Evolutionary conservation across 2,329 filamentous ascomycete genomes (phyloP), one percentile per base, ranked within the genome.

Genomic region (Tricladium varicosporioides): DNA sequence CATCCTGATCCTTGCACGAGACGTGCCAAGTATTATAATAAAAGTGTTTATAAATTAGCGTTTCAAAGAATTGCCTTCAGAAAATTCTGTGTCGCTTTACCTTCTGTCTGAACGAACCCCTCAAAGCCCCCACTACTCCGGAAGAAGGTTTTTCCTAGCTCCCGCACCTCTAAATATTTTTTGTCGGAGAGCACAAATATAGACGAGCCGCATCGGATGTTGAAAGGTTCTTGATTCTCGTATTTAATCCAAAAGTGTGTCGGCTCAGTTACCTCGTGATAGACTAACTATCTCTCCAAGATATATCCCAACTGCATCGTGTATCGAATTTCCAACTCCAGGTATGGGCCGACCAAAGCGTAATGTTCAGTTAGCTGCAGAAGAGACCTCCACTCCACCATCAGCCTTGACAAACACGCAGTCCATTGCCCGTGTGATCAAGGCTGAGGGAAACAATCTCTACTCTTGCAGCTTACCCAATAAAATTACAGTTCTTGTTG

Each of bases 371-470:
- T 90, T 90, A 16, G 90, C 90, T 14, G 89, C 88, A 48, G 85
- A 92, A 70, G 87, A 90, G 72, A 79, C 84, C 1, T 76, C 78
- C 40, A 83, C 80, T 1, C 84, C 86, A 10, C 84, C 85, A 1
- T 75, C 77, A 48, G 69, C 72, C 79, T 86, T 77, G 71, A 85
- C 75, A 72, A 76, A 70, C 72, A 87, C 70, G 76, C 92, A 77
- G 68, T 78, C 79, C 51, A 83, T 99, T 58, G 91, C 89, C 15
- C 88, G 86, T 56, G 86, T 97, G 57, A 75, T 89, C 69, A 89
- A 90, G 72, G 88, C 88, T 45, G 88, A 92, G 65, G 93, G 93
- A 64, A 96, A 96, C 76, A 95, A 89, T 72, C 79, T 96, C 44
- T 97, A 96, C 78, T 82, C 83, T 45, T 91, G 93, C 69, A 80